Conservation (phyloP, 768 basidiomycete genomes). For the Termitomyces sp. region DNA sequence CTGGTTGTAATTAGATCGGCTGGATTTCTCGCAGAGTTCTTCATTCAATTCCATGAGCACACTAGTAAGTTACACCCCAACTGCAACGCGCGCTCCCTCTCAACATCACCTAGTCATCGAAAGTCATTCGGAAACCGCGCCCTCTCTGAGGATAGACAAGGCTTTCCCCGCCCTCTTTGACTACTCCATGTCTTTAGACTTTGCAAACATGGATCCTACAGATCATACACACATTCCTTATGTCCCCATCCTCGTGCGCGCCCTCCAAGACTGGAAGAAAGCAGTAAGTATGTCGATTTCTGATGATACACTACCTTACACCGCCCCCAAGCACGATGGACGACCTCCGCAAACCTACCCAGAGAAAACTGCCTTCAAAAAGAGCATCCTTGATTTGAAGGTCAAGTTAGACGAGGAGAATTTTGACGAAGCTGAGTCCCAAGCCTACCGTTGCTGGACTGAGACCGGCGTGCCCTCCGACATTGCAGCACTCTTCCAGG, state of each 20-base stretch:
- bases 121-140: conserved; percentile 72
- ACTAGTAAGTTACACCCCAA: conserved; percentile 45
- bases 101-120: conserved; percentile 64
- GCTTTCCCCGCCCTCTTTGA: conserved; percentile 81
- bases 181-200: conserved; percentile 66
- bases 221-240: conserved; percentile 91
- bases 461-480: conserved; percentile 59
- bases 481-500: conserved; percentile 55
- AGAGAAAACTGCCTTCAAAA: conserved; percentile 80
- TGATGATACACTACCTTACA: background rate
- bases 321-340: conserved; percentile 54
- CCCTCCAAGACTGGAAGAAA: conserved; percentile 78
- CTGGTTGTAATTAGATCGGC: conserved; percentile 78
- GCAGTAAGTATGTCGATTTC: conserved; percentile 37
- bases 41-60: conserved; percentile 86
- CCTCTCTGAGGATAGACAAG: conserved; percentile 79
- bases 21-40: conserved; percentile 87
- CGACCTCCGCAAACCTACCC: conserved; percentile 47
- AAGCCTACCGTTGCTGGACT: conserved; percentile 80
- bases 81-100: background rate
- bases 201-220: conserved; percentile 77
- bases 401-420: conserved; percentile 90
- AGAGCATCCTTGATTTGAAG: conserved; percentile 53
- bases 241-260: conserved; percentile 81
- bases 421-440: conserved; percentile 89